Conservation (phyloP, 139 green algal species). For the Chlorella sp. region DNA sequence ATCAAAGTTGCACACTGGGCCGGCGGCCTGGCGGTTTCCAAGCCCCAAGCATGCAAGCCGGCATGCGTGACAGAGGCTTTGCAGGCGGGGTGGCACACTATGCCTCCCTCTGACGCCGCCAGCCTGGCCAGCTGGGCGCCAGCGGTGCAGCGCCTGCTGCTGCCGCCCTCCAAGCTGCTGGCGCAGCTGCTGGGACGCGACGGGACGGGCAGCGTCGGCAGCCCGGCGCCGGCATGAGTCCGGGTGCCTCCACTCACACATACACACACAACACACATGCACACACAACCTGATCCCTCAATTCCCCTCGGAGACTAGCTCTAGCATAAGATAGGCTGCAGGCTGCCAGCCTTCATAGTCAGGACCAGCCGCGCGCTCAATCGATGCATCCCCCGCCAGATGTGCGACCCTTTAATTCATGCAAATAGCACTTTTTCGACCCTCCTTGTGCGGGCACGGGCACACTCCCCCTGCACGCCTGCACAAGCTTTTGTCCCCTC, state of each 20-base stretch:
- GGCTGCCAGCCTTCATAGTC: too few relatives aligned
- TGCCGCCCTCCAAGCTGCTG: background rate
- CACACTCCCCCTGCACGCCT: too few relatives aligned
- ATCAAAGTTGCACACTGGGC: slow-evolving; percentile 60
- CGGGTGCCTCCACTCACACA: background rate
- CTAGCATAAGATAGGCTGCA: too few relatives aligned
- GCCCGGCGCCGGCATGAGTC: background rate
- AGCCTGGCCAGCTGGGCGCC: background rate
- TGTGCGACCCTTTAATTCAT: too few relatives aligned
- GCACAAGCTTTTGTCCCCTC: too few relatives aligned
- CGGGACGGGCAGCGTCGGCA: background rate
- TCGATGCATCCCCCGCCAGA: too few relatives aligned
- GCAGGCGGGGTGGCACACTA: background rate
- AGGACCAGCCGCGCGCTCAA: too few relatives aligned
- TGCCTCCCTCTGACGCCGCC: background rate
- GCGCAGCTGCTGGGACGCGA: background rate
- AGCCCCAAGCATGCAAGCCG: slow-evolving; percentile 75
- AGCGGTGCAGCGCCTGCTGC: background rate
- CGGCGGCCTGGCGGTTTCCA: slow-evolving; percentile 63
- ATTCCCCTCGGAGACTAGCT: too few relatives aligned
- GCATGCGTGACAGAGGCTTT: slow-evolving; percentile 51
- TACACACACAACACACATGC: too few relatives aligned
- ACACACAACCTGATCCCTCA: too few relatives aligned
- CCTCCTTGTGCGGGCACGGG: too few relatives aligned
- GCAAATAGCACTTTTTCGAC: too few relatives aligned